Conservation (phyloP, 2,329 filamentous ascomycete genomes). For the Corniculantispora saksenae region DNA sequence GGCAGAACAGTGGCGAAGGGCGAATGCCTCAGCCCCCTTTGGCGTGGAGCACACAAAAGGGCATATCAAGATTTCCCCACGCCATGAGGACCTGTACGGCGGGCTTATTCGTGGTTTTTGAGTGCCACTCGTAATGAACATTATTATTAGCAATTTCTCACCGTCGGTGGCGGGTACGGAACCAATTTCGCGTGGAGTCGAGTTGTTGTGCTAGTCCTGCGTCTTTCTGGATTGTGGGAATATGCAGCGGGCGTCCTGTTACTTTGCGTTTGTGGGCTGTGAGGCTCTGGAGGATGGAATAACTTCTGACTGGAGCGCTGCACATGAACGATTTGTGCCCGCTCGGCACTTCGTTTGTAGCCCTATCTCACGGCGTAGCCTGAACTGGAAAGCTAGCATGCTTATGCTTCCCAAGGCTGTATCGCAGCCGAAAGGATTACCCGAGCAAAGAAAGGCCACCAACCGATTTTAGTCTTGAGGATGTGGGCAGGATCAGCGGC, state of each 20-base stretch:
- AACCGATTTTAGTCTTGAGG: neutral
- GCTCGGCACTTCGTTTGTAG: neutral
- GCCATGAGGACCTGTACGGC: neutral
- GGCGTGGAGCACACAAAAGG: neutral
- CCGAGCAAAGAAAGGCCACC: neutral
- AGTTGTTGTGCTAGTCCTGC: neutral
- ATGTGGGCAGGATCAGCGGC: neutral
- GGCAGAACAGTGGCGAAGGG: neutral
- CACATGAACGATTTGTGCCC: neutral
- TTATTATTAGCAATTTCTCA: constrained; percentile 17
- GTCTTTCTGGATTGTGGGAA: neutral
- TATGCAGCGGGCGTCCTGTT: neutral
- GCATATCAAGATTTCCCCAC: constrained; percentile 12
- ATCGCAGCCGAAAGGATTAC: neutral
- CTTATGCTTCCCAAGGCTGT: neutral
- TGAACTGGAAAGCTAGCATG: neutral
- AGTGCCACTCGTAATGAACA: neutral
- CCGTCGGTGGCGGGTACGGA: neutral
- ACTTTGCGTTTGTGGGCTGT: neutral
- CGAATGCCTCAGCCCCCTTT: neutral
- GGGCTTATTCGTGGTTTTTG: neutral
- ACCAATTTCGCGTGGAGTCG: neutral
- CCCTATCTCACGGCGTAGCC: neutral
- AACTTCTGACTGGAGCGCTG: neutral
- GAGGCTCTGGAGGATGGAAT: neutral